Conservation (phyloP, 1,284 basidiomycete species). For the Hymenochaete sp. region DNA sequence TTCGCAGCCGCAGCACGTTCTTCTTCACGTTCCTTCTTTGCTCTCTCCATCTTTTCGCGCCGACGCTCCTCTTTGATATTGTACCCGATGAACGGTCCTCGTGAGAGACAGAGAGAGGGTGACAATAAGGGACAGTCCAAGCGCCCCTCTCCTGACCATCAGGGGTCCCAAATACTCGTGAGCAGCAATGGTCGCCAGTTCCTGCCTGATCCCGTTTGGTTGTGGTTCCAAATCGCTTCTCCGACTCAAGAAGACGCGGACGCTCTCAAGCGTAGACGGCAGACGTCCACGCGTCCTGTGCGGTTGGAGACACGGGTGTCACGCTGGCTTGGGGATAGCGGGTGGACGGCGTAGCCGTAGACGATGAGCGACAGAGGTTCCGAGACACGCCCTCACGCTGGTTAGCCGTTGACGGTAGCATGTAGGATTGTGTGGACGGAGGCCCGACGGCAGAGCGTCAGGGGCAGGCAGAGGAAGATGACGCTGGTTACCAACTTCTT, state of each 20-base stretch:
- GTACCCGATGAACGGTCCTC: constrained; percentile 65
- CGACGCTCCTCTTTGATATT: constrained; percentile 63
- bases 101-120: constrained; percentile 56
- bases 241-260: constrained; percentile 80
- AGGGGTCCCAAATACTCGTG: constrained; percentile 53
- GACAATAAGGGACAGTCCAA: constrained; percentile 68
- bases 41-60: constrained; percentile 48
- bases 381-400: constrained; percentile 49
- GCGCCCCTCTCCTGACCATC: constrained; percentile 44
- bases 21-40: constrained; percentile 41
- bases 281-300: constrained; percentile 38
- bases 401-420: constrained; percentile 17
- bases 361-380: constrained; percentile 73
- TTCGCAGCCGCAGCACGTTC: constrained; percentile 32
- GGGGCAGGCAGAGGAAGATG: no score
- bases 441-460: no score
- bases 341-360: constrained; percentile 77
- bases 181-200: constrained; percentile 62
- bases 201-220: constrained; percentile 83
- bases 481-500: no score
- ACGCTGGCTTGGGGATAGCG: constrained; percentile 61
- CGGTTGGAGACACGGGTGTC: constrained; percentile 60
- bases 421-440: no score
- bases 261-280: no score
- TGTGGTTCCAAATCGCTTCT: constrained; percentile 78